These are phyloP conservation scores for Funneliformis caledonium DNA, from an alignment of 371 early-diverging fungal genomes.

Conservation along the genomic window DNA sequence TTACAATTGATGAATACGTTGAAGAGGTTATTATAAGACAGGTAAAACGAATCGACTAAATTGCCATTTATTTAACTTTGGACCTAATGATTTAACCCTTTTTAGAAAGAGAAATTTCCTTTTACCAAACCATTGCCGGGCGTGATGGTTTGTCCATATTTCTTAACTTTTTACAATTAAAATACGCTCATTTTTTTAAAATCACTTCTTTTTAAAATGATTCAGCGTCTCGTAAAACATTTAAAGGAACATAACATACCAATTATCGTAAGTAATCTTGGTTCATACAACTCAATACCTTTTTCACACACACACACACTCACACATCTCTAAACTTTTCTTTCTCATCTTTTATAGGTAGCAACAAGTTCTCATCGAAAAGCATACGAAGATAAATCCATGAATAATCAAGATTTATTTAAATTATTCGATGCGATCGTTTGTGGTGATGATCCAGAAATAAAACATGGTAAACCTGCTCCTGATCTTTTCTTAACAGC, in stretches of 20 bases:
- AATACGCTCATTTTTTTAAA: neutral
- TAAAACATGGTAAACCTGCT: constrained; percentile 83
- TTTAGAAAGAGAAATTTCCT: constrained; percentile 61
- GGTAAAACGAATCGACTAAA: constrained; percentile 37
- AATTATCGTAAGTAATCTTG: constrained; percentile 66
- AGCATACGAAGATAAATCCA: constrained; percentile 79
- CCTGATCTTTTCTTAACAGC: constrained; percentile 91
- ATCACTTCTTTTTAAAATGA: neutral
- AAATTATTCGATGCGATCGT: constrained; percentile 75
- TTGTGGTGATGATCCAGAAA: constrained; percentile 84
- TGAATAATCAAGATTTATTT: constrained; percentile 74
- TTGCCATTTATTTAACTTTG: too few relatives aligned
- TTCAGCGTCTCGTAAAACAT: constrained; percentile 74
- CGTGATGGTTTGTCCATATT: constrained; percentile 54
- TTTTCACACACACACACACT: neutral
- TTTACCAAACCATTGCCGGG: constrained; percentile 70
- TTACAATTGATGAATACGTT: constrained; percentile 83
- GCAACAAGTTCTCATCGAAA: constrained; percentile 81
- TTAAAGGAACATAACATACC: constrained; percentile 77
- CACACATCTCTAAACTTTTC: too few relatives aligned
- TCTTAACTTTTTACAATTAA: too few relatives aligned
- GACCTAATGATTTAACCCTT: constrained; percentile 34
- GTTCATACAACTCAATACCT: too few relatives aligned
- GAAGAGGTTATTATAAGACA: constrained; percentile 58
- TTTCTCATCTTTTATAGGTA: constrained; percentile 48